These are phyloP conservation scores for Didymella lethalis DNA, from an alignment of 2,329 filamentous ascomycete genomes.

Conservation along the genomic window DNA sequence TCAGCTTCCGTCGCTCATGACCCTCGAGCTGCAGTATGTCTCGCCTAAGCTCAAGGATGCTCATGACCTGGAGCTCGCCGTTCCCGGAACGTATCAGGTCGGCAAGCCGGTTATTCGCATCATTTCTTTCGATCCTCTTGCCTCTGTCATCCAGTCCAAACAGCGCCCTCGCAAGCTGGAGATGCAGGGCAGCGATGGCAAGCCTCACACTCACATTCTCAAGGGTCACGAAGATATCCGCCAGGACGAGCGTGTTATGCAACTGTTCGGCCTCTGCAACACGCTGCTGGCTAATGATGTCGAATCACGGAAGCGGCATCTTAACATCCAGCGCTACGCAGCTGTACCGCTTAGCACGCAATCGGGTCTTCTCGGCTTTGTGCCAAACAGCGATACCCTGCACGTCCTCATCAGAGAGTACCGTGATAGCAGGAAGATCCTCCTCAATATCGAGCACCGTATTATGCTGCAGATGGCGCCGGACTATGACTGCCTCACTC, in stretches of 20 bases:
- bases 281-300: conserved; percentile 92
- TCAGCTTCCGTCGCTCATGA: conserved; percentile 91
- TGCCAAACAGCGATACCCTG: conserved; percentile 95
- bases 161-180: conserved; percentile 91
- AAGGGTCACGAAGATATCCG: conserved; percentile 99
- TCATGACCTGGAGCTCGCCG: conserved; percentile 85
- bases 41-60: conserved; percentile 90
- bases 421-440: conserved; percentile 93
- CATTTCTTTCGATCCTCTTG: conserved; percentile 85
- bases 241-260: conserved; percentile 99
- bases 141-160: conserved; percentile 95
- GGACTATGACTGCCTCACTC: conserved; percentile 96
- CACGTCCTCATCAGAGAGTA: conserved; percentile 98
- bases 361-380: conserved; percentile 94
- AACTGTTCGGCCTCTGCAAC: conserved; percentile 97
- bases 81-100: conserved; percentile 93
- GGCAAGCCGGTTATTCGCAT: conserved; percentile 83
- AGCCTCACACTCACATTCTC: conserved; percentile 84
- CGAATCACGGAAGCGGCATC: conserved; percentile 95
- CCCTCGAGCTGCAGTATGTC: conserved; percentile 93
- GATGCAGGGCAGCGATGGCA: conserved; percentile 87
- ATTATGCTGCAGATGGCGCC: conserved; percentile 99
- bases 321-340: conserved; percentile 94
- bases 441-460: conserved; percentile 98
- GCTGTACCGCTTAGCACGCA: conserved; percentile 97